Evolutionary conservation across 2,329 filamentous ascomycete genomes (phyloP), one percentile per base, ranked within the genome.

Genomic region (Colletotrichum euphorbiae): DNA sequence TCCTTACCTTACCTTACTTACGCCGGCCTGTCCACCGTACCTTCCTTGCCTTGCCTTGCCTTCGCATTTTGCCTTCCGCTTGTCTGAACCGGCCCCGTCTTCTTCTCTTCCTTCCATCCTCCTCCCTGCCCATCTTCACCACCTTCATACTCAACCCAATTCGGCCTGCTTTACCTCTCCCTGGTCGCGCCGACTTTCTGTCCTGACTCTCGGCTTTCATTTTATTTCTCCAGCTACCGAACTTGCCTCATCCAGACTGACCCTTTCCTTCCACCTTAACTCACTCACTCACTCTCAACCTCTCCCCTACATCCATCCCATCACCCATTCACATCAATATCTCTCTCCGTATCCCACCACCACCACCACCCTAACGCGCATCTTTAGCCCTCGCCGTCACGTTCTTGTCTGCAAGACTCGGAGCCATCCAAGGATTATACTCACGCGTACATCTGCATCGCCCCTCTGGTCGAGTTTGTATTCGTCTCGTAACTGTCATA

Each of bases 91-190:
- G 51, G 64, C 50, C 54, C 65, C 61, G 36, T 67, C 57, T 51
- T 67, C 63, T 42, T 68, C 66, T 63, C 62, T 62, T 68, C 67
- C 67, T 69, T 67, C 57, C 67, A 61, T 67, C 62, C 61, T 62
- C 70, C 65, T 71, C 62, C 60, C 64, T 71, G 61, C 51, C 62
- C 61, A 68, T 62, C 67, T 57, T 70, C 57, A 66, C 70, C 65
- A 70, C 65, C 62, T 67, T 61, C 60, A 69, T 67, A 71, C 67
- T 48, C 61, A 45, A 46, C 46, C 54, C 65, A 56, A 58, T 67
- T 40, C 33, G 50, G 51, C 45, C 60, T 54, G 46, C 65, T 59
- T 54, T 21, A 51, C 40, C 17, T 58, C 61, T 68, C 52, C 61
- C 65, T 68, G 65, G 61, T 65, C 61, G 65, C 61, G 38, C 54